These are phyloP conservation scores for Linnemannia zychae DNA, from an alignment of 192 early-diverging fungal genomes.

Conservation along the genomic window DNA sequence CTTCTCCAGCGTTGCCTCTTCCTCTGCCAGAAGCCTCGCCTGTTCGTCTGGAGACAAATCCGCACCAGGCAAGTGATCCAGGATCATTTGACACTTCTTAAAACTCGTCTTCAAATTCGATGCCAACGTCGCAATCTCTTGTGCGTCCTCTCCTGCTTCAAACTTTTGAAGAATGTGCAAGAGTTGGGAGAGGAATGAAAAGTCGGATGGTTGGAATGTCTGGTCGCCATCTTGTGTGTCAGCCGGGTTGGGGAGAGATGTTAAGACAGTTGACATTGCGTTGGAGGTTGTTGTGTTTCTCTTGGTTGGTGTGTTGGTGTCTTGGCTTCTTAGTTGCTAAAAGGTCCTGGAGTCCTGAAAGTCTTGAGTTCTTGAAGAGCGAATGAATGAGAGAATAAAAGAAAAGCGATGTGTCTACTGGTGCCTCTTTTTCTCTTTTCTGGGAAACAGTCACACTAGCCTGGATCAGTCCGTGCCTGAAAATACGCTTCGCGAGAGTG, in stretches of 20 bases:
- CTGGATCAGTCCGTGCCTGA: background rate
- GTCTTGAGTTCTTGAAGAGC: background rate
- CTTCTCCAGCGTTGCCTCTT: constrained; percentile 29
- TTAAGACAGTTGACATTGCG: constrained; percentile 5
- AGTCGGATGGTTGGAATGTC: constrained; percentile 51
- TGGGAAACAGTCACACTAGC: background rate
- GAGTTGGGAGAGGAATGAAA: constrained; percentile 56
- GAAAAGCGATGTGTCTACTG: background rate
- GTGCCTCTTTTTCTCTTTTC: too few species aligned
- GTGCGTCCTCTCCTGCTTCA: constrained; percentile 47
- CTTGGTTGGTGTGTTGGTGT: background rate
- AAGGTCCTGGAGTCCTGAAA: background rate
- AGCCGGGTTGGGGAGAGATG: background rate
- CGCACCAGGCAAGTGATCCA: constrained; percentile 59
- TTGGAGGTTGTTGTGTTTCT: background rate
- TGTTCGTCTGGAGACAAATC: constrained; percentile 57
- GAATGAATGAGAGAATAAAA: background rate
- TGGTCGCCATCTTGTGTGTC: constrained; percentile 29
- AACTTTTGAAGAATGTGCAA: constrained; percentile 39
- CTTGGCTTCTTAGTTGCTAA: background rate
- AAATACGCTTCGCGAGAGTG: background rate
- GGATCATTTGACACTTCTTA: constrained; percentile 54
- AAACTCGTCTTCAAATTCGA: constrained; percentile 53
- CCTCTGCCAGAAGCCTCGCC: constrained; percentile 35
- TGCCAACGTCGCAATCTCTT: constrained; percentile 44